Evolutionary conservation across 2,329 filamentous ascomycete genomes (phyloP).

Genomic region (Cladosporium colombiae): DNA sequence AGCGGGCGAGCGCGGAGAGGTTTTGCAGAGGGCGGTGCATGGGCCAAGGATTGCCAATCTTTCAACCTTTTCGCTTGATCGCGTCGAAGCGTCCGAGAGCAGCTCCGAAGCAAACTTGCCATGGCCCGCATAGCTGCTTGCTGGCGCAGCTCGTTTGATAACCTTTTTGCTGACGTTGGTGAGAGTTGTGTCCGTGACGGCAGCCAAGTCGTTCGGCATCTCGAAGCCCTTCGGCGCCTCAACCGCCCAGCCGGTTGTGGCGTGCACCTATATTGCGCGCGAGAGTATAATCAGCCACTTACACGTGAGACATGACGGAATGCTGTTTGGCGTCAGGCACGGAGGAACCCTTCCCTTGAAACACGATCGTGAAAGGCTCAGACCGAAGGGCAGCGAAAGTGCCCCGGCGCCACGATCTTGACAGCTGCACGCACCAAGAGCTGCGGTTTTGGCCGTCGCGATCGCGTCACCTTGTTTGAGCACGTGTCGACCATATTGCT

Average conservation of each 20-base stretch:
- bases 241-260: slow-evolving; percentile 8
- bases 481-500: background rate
- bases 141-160: background rate
- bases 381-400: background rate
- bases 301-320: slow-evolving; percentile 18
- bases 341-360: background rate
- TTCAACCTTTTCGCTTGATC: slow-evolving; percentile 2
- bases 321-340: background rate
- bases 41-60: slow-evolving; percentile 13
- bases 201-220: slow-evolving; percentile 8
- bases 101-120: slow-evolving; percentile 1
- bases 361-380: slow-evolving; percentile 9
- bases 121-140: background rate
- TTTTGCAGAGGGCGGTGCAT: slow-evolving; percentile 4
- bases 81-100: slow-evolving; percentile 15
- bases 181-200: background rate
- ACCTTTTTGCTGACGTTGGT: background rate
- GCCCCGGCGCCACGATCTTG: background rate
- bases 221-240: background rate
- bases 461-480: background rate
- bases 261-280: background rate
- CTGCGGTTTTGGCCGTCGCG: background rate
- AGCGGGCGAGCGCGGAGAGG: slow-evolving; percentile 11
- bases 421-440: background rate
- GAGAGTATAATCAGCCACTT: background rate